phyloP scores from a whole-genome alignment of 2,329 filamentous ascomycete genomes.

The Claviceps humidiphila region DNA sequence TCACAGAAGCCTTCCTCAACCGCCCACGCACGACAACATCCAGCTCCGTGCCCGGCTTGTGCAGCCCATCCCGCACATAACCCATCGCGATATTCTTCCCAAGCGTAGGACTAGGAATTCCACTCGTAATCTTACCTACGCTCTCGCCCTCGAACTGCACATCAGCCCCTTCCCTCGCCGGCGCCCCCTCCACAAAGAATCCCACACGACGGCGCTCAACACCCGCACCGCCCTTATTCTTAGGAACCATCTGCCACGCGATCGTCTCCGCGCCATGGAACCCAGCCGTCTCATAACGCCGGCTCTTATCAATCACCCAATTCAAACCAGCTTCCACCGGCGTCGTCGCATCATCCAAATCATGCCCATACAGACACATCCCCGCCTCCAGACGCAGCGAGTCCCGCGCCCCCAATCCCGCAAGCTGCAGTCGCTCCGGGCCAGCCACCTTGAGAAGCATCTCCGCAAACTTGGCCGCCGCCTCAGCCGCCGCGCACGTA shows the following conservation, averaged over 20 bases:
- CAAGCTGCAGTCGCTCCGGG: constrained; percentile 53
- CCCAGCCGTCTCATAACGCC: constrained; percentile 47
- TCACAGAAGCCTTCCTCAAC: constrained; percentile 58
- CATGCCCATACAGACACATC: constrained; percentile 99
- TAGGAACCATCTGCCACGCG: constrained; percentile 59
- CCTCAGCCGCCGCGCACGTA: constrained; percentile 26
- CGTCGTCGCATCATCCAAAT: constrained; percentile 66
- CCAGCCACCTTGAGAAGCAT: constrained; percentile 54
- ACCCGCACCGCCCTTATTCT: constrained; percentile 57
- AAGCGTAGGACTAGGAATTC: constrained; percentile 75
- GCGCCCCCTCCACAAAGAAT: constrained; percentile 69
- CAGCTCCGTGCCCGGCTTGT: constrained; percentile 75
- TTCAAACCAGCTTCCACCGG: constrained; percentile 42
- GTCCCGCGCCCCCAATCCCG: constrained; percentile 82
- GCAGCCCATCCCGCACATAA: constrained; percentile 67
- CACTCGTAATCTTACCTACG: constrained; percentile 75
- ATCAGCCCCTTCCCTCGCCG: constrained; percentile 77
- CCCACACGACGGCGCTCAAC: constrained; percentile 66
- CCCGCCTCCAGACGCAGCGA: constrained; percentile 88
- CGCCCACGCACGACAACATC: constrained; percentile 66
- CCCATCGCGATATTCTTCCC: constrained; percentile 94
- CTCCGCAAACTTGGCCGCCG: constrained; percentile 46
- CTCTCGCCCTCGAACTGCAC: constrained; percentile 55
- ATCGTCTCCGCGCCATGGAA: constrained; percentile 79
- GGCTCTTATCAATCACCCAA: constrained; percentile 78